Evolutionary conservation across 1,284 basidiomycete species (phyloP).

Genomic region (Irpex sp.): DNA sequence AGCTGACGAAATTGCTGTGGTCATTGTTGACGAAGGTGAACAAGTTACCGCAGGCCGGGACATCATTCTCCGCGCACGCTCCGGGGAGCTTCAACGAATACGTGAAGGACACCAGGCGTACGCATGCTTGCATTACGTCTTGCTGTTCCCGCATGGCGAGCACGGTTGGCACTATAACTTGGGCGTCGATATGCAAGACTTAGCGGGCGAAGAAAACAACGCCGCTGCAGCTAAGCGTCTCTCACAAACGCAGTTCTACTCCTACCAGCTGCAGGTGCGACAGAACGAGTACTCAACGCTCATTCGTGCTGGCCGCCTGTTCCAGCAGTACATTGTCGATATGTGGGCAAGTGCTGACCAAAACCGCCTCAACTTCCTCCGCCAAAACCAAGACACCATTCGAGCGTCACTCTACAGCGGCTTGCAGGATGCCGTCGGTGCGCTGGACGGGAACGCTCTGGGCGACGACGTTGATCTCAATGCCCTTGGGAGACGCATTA

Average conservation of each 20-base stretch:
- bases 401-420: slow-evolving; percentile 35
- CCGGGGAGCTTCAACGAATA: slow-evolving; percentile 26
- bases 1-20: slow-evolving; percentile 25
- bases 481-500: slow-evolving; percentile 29
- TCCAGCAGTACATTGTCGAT: slow-evolving; percentile 39
- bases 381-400: slow-evolving; percentile 33
- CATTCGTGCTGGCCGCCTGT: slow-evolving; percentile 33
- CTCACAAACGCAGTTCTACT: slow-evolving; percentile 26
- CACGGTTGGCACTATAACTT: slow-evolving; percentile 38
- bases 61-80: slow-evolving; percentile 12
- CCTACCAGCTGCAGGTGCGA: slow-evolving; percentile 7
- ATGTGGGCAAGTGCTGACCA: slow-evolving; percentile 29
- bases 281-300: slow-evolving; percentile 26
- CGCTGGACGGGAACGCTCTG: not conserved
- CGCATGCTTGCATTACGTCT: slow-evolving; percentile 33
- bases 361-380: slow-evolving; percentile 20
- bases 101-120: slow-evolving; percentile 34
- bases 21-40: slow-evolving; percentile 21
- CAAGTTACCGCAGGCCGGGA: slow-evolving; percentile 10
- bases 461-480: slow-evolving; percentile 24
- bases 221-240: slow-evolving; percentile 16
- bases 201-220: too few species aligned
- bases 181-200: too few species aligned
- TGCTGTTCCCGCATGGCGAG: slow-evolving; percentile 36
- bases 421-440: slow-evolving; percentile 36